Conservation (phyloP, 108 stramenopile genomes). For the Stephanodiscus minutulus region DNA sequence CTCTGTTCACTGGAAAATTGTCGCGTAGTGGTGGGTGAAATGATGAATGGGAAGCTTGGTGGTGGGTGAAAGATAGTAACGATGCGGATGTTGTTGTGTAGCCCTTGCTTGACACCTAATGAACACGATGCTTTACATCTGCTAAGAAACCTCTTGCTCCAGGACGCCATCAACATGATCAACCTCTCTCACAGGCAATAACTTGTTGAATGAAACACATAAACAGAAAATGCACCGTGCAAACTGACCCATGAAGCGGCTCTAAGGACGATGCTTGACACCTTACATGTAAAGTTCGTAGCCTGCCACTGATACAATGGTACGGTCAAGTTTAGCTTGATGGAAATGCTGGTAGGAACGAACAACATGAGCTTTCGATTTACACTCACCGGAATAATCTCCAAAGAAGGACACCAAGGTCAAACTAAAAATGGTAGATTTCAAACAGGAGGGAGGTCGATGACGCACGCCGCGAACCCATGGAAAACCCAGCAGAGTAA, state of each 20-base stretch:
- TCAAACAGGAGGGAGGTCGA: not conserved
- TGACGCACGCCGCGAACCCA: not conserved
- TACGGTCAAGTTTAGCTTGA: not conserved
- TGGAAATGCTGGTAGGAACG: not conserved
- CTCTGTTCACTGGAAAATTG: not conserved
- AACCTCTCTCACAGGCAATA: not conserved
- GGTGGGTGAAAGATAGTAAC: not conserved
- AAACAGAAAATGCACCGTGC: not conserved
- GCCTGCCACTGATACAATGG: not conserved
- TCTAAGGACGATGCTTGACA: not conserved
- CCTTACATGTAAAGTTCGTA: not conserved
- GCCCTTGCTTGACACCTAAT: not conserved
- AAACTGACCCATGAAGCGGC: not conserved
- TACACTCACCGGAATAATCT: not conserved
- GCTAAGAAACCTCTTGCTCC: not conserved
- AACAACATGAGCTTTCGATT: not conserved
- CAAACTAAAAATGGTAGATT: not conserved
- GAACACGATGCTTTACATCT: not conserved
- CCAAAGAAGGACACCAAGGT: not conserved
- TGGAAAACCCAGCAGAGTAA: not conserved
- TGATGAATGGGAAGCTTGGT: not conserved
- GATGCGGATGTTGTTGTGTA: not conserved
- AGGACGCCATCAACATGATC: not conserved
- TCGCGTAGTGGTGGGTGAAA: not conserved
- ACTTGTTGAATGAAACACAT: not conserved